Base-by-base conservation (phyloP, 495 filamentous ascomycete genomes). In the Xylaria castorea region DNA sequence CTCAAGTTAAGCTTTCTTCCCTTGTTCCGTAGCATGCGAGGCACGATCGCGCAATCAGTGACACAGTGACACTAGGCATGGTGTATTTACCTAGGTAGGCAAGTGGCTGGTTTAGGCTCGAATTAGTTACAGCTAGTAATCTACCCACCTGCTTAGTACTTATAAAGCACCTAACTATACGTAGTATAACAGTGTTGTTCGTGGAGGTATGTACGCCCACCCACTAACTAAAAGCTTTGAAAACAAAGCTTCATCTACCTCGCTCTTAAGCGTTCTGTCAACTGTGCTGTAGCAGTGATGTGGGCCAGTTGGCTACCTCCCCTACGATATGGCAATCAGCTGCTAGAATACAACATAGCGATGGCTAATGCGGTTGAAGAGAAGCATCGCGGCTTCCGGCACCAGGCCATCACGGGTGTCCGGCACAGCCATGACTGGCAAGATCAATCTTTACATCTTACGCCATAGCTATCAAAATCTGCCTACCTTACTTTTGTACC, bases 351-450 rank as follows among this genome's bases (percentile, higher is more conserved):
- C 27, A 12, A 57, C 53, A 57, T 57, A 32, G 5, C 14, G 25
- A 57, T 57, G 27, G 58, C 58, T 38, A 38, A 61, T 38, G 34
- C 38, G 38, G 22, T 18, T 11, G 30, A 51, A 12, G 32, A 36
- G 64, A 30, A 67, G 16, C 53, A 70, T 70, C 55, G 40, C 68
- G 68, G 68, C 55, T 62, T 53, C 55, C 68, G 55, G 68, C 66
- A 69, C 66, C 51, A n/a, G 16, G 5, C 12, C 9, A n/a, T 61
- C 38, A 62, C 68, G 48, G 55, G 38, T 68, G 66, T 42, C 34
- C 48, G 66, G 66, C 66, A 68, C 51, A 38, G 50, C 44, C 50
- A 32, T 50, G 30, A 27, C 64, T 50, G 64, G 30, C 64, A 46
- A 27, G 63, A 66, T 14, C 38, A n/a, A n/a, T 30, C 46, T 38